phyloP scores from a whole-genome alignment of 2,329 filamentous ascomycete species.

The Sclerotinia minor region DNA sequence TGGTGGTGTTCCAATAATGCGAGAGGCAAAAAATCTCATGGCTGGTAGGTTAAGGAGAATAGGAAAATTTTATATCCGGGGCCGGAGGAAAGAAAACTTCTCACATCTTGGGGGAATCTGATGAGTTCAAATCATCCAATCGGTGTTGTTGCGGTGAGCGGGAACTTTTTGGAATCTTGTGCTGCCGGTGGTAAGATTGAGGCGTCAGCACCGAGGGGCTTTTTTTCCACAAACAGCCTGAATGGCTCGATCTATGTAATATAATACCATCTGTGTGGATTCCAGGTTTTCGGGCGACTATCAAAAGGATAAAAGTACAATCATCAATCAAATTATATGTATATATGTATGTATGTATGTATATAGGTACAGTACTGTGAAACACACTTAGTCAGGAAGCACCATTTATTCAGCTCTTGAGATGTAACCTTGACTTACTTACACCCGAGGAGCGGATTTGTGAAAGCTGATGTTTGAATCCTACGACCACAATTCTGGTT shows the following conservation, averaged over 20 bases:
- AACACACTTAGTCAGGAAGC: background rate
- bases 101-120: background rate
- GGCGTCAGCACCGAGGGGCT: constrained; percentile 8
- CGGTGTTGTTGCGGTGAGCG: background rate
- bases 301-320: background rate
- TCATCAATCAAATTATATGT: too few species aligned
- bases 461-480: background rate
- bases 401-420: background rate
- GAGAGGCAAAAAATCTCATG: background rate
- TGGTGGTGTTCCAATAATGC: background rate
- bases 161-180: constrained; percentile 6
- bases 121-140: background rate
- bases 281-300: background rate
- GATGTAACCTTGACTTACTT: background rate
- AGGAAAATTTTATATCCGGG: background rate
- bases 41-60: constrained; percentile 7
- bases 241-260: background rate
- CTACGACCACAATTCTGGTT: background rate
- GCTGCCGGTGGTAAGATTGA: constrained; percentile 8
- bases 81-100: too few species aligned
- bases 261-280: background rate
- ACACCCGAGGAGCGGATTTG: too few species aligned
- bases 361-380: background rate
- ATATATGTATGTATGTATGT: background rate
- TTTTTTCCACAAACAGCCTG: background rate